Conservation (phyloP, 1,139 yeast species). For the Zhuliangozyma blackwelliae region DNA sequence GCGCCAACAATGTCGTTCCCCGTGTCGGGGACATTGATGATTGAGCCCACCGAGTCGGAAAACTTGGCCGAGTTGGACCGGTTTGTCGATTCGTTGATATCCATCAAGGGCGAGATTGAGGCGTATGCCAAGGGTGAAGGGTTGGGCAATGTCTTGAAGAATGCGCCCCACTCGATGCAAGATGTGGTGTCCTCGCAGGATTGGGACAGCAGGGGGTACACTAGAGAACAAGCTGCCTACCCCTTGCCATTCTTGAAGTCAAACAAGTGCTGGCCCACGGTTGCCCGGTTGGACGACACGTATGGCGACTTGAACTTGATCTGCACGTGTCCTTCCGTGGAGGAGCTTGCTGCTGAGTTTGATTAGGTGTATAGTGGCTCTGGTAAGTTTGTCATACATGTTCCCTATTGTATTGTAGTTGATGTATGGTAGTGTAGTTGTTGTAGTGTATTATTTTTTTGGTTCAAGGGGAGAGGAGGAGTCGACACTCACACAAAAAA, state of each 20-base stretch:
- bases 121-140: conserved; percentile 67
- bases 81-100: conserved; percentile 80
- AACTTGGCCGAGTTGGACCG: conserved; percentile 83
- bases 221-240: conserved; percentile 90
- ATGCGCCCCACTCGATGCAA: conserved; percentile 87
- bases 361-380: no score
- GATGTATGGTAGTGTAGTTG: no score
- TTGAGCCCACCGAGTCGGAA: conserved; percentile 97
- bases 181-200: conserved; percentile 64
- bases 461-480: no score
- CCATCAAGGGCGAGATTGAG: conserved; percentile 78
- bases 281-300: conserved; percentile 86
- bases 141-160: conserved; percentile 70
- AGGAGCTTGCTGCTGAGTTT: conserved; percentile 44
- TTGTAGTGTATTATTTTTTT: no score
- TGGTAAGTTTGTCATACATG: no score
- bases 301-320: conserved; percentile 90
- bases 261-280: conserved; percentile 93
- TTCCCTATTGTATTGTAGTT: no score
- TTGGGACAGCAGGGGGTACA: conserved; percentile 79
- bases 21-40: conserved; percentile 94
- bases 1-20: conserved; percentile 99
- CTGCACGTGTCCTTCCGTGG: conserved; percentile 89
- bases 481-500: no score
- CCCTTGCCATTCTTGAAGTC: conserved; percentile 72